Percentiles rank a stretch among this genome's conserved stretches.
Evolutionary conservation across 2,329 filamentous ascomycete species (phyloP).

Genomic region (Cercospora brassicicola): DNA sequence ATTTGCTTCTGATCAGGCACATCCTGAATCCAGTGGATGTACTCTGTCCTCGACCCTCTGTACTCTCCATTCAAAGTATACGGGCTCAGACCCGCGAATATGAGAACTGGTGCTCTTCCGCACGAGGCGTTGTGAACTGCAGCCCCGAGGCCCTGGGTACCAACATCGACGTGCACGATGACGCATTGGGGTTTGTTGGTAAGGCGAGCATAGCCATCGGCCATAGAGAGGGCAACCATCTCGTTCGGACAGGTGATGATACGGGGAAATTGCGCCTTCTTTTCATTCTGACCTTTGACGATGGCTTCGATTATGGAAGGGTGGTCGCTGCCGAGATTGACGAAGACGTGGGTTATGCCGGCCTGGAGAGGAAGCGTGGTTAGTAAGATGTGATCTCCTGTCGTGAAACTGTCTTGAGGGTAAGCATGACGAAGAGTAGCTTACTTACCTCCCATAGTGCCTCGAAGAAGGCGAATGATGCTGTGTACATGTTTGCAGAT

Average conservation of each 20-base stretch:
- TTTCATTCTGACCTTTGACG: slow-evolving; percentile 70
- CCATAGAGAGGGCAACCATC: slow-evolving; percentile 79
- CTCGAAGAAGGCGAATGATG: slow-evolving; percentile 80
- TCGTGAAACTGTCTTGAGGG: background rate
- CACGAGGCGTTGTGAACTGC: slow-evolving; percentile 38
- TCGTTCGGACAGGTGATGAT: slow-evolving; percentile 81
- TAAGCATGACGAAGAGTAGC: background rate
- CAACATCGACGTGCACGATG: slow-evolving; percentile 78
- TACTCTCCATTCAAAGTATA: slow-evolving; percentile 77
- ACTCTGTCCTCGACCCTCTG: slow-evolving; percentile 74
- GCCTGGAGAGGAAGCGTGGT: slow-evolving; percentile 39
- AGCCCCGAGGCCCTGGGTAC: slow-evolving; percentile 64
- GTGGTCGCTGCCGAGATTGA: slow-evolving; percentile 70
- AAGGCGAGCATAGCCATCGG: slow-evolving; percentile 73
- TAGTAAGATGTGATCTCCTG: background rate
- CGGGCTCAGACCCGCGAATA: slow-evolving; percentile 76
- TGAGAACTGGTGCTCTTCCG: slow-evolving; percentile 71
- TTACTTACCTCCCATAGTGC: slow-evolving; percentile 66
- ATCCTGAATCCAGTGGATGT: slow-evolving; percentile 85
- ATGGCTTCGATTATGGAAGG: slow-evolving; percentile 79
- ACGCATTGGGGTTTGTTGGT: slow-evolving; percentile 73
- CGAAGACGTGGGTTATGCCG: slow-evolving; percentile 61
- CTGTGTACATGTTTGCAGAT: slow-evolving; percentile 57
- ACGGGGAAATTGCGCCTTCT: slow-evolving; percentile 63
- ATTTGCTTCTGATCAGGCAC: slow-evolving; percentile 80